A percentile compares a stretch with the other conserved stretches of the same genome.
phyloP scores from a whole-genome alignment of 2,329 filamentous ascomycete genomes.

The Trichoderma polysporum region DNA sequence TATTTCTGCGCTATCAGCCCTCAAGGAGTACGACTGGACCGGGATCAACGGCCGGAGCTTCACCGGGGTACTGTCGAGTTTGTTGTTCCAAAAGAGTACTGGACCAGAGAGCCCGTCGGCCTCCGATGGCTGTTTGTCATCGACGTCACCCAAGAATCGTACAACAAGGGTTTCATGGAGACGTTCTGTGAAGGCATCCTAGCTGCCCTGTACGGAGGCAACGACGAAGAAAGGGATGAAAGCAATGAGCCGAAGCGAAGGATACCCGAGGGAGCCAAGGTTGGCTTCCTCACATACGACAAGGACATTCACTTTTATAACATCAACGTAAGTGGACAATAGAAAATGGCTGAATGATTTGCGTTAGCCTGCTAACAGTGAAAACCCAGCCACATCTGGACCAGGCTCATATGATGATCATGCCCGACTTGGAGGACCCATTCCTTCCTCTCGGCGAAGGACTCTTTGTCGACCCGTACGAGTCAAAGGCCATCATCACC shows the following conservation, averaged over 20 bases:
- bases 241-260: slow-evolving; percentile 53
- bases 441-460: slow-evolving; percentile 91
- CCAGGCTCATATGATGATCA: slow-evolving; percentile 95
- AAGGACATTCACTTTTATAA: slow-evolving; percentile 99
- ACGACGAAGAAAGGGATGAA: slow-evolving; percentile 49
- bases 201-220: slow-evolving; percentile 75
- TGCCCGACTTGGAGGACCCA: slow-evolving; percentile 95
- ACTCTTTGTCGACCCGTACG: slow-evolving; percentile 90
- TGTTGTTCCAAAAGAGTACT: slow-evolving; percentile 96
- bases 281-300: slow-evolving; percentile 95
- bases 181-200: slow-evolving; percentile 88
- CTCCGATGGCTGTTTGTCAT: slow-evolving; percentile 88
- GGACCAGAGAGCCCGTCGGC: slow-evolving; percentile 89
- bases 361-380: not conserved
- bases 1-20: slow-evolving; percentile 93
- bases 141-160: slow-evolving; percentile 88
- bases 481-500: slow-evolving; percentile 82
- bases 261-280: slow-evolving; percentile 76
- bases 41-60: slow-evolving; percentile 84
- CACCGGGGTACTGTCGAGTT: slow-evolving; percentile 93
- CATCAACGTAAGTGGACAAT: slow-evolving; percentile 63
- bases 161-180: slow-evolving; percentile 86
- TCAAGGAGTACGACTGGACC: slow-evolving; percentile 81
- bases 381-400: slow-evolving; percentile 64
- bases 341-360: not conserved